A percentile compares a stretch with the other conserved stretches of the same genome.
phyloP scores from a whole-genome alignment of 2,329 filamentous ascomycete species.

The Ceratocystis albifundus region DNA sequence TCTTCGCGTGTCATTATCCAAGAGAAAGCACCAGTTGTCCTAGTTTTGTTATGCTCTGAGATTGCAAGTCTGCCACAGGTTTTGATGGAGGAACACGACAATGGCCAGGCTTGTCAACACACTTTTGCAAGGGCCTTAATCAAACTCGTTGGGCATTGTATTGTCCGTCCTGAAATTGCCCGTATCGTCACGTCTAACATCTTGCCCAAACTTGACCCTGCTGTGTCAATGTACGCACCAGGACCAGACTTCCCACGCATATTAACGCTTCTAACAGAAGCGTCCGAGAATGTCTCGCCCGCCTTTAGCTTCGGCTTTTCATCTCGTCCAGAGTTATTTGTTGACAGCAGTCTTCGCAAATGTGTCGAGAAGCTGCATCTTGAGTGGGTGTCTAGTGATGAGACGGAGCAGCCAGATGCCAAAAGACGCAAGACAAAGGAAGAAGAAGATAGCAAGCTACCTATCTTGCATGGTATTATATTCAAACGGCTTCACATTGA shows the following conservation, averaged over 20 bases:
- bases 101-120: constrained; percentile 28
- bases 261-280: constrained; percentile 15
- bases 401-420: constrained; percentile 21
- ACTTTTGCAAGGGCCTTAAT: constrained; percentile 33
- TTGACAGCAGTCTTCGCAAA: constrained; percentile 27
- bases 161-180: constrained; percentile 10
- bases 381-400: constrained; percentile 26
- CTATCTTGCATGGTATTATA: constrained; percentile 12
- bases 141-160: constrained; percentile 30
- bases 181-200: constrained; percentile 20
- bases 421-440: constrained; percentile 29
- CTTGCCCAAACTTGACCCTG: constrained; percentile 15
- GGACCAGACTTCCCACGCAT: constrained; percentile 14
- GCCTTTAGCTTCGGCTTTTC: constrained; percentile 14
- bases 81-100: constrained; percentile 28
- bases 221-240: not conserved
- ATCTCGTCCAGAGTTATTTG: constrained; percentile 23
- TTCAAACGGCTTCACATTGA: constrained; percentile 28
- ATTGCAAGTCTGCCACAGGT: constrained; percentile 30
- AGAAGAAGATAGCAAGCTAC: constrained; percentile 12
- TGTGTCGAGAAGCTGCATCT: constrained; percentile 28
- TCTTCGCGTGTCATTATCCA: constrained; percentile 14
- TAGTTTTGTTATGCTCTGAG: constrained; percentile 36
- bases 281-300: constrained; percentile 8
- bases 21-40: constrained; percentile 25